Evolutionary conservation across 139 green algal species (phyloP).

Genomic region (Diplosphaera chodatii): DNA sequence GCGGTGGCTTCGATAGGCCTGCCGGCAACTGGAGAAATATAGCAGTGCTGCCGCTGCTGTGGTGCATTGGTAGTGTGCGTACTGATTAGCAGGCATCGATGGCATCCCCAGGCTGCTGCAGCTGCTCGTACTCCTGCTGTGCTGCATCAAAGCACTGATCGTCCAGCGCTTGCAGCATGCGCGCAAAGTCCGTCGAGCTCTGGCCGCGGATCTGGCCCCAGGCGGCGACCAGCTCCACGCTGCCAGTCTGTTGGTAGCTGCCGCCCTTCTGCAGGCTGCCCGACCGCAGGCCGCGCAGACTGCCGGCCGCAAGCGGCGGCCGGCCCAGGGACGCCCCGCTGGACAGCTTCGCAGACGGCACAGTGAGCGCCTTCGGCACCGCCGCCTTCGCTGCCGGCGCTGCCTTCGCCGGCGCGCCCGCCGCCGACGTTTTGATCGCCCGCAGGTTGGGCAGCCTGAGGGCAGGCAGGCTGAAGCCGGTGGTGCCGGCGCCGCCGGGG

Average conservation of each 20-base stretch:
- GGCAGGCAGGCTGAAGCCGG: not conserved
- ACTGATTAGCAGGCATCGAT: no score
- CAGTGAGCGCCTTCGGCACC: no score
- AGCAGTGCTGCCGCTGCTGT: no score
- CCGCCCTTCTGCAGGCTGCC: no score
- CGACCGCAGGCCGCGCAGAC: not conserved
- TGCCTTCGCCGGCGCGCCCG: no score
- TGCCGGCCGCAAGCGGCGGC: not conserved
- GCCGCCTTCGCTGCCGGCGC: no score
- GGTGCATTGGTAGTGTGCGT: no score
- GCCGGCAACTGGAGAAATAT: no score
- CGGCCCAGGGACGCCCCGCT: no score
- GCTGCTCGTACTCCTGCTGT: not conserved
- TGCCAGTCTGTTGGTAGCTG: not conserved
- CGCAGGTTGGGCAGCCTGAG: not conserved
- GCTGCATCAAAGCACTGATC: not conserved
- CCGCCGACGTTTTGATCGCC: not conserved
- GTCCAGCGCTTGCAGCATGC: not conserved
- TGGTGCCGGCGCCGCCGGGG: no score
- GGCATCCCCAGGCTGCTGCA: not conserved
- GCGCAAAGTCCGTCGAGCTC: slow-evolving; percentile 1
- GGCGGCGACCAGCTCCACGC: not conserved
- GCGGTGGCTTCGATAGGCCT: no score
- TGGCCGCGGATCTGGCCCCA: not conserved
- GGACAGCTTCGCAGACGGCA: not conserved